Conservation (phyloP, 1,284 basidiomycete genomes). For the Cystobasidium sp. region DNA sequence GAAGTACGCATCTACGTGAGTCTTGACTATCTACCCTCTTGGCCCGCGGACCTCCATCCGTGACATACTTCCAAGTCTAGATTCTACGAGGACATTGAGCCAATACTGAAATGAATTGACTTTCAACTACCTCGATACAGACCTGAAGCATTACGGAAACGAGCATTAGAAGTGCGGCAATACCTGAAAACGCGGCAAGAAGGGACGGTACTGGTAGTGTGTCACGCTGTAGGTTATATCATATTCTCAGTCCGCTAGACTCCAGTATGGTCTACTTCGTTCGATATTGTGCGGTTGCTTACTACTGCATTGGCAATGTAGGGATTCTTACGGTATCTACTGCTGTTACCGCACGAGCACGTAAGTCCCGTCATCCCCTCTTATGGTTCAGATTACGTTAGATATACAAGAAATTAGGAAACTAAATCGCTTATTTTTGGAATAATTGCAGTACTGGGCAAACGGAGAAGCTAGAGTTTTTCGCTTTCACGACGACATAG, state of each 20-base stretch:
- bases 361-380: slow-evolving; percentile 1
- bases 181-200: slow-evolving; percentile 31
- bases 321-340: slow-evolving; percentile 39
- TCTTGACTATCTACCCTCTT: background rate
- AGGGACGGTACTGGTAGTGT: slow-evolving; percentile 23
- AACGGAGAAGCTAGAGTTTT: slow-evolving; percentile 39
- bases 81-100: too few relatives aligned
- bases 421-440: background rate
- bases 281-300: background rate
- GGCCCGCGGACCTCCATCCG: too few relatives aligned
- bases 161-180: slow-evolving; percentile 36
- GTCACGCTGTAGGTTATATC: slow-evolving; percentile 25
- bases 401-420: background rate
- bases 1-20: slow-evolving; percentile 28
- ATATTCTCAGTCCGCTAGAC: background rate
- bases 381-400: background rate
- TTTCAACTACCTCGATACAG: background rate
- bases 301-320: background rate
- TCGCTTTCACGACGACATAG: slow-evolving; percentile 18
- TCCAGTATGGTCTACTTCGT: background rate
- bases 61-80: too few relatives aligned
- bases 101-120: too few relatives aligned
- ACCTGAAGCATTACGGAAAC: slow-evolving; percentile 15
- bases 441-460: slow-evolving; percentile 16
- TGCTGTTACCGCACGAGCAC: slow-evolving; percentile 32